Conservation (phyloP, 148 eudicot species). For the Spergularia marina region DNA sequence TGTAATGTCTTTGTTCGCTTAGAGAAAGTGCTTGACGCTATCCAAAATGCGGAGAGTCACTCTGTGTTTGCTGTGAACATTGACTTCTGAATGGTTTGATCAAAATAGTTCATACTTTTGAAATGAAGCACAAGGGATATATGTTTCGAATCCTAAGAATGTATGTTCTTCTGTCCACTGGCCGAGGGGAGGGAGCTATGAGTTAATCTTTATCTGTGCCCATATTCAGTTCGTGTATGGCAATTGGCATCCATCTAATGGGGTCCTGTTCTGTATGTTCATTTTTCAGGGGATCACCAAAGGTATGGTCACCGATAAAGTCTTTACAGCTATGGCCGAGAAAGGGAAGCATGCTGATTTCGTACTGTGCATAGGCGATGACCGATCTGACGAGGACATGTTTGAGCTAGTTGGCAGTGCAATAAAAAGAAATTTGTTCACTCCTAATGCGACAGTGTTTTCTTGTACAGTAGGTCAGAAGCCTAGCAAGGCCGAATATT, state of each 20-base stretch:
- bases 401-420: slow-evolving; percentile 35
- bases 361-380: slow-evolving; percentile 41
- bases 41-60: background rate
- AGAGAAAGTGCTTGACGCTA: background rate
- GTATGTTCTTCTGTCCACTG: background rate
- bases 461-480: slow-evolving; percentile 45
- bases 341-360: slow-evolving; percentile 39
- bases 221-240: background rate
- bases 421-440: slow-evolving; percentile 21
- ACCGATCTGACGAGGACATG: slow-evolving; percentile 43
- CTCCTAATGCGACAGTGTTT: slow-evolving; percentile 28
- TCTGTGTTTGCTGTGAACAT: no score
- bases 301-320: slow-evolving; percentile 40
- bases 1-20: background rate
- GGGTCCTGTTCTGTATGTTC: background rate
- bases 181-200: background rate
- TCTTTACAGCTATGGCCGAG: slow-evolving; percentile 29
- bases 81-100: background rate
- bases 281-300: slow-evolving; percentile 33
- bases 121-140: background rate
- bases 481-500: slow-evolving; percentile 42
- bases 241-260: background rate
- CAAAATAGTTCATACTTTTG: background rate
- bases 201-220: no score
- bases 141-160: background rate